Conservation (phyloP, 106 monocot species). For the Dendrobium huoshanense region DNA sequence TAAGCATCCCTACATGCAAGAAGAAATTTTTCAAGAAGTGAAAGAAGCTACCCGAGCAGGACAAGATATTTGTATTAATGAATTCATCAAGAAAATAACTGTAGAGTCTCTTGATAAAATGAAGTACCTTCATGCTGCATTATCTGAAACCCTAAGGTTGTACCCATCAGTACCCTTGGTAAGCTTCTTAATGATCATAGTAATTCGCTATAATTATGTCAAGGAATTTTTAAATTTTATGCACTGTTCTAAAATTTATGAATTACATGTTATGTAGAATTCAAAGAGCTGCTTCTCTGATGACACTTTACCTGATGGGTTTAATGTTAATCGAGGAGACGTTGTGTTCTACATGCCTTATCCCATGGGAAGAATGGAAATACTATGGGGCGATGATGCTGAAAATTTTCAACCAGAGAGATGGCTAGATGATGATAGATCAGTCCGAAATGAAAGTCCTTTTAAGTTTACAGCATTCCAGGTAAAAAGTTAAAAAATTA, state of each 20-base stretch:
- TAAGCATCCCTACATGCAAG: conserved; percentile 13
- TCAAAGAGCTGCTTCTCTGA: no score
- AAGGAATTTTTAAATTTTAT: no score
- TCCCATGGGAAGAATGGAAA: no score
- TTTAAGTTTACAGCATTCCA: not conserved
- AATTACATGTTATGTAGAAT: no score
- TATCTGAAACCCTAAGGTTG: conserved; percentile 14
- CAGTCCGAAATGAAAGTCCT: not conserved
- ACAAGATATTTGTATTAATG: not conserved
- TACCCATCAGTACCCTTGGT: conserved; percentile 6
- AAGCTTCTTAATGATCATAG: not conserved
- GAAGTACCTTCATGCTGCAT: conserved; percentile 17
- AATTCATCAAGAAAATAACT: not conserved
- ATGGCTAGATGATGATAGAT: not conserved
- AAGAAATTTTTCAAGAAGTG: conserved; percentile 11
- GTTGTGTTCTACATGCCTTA: no score
- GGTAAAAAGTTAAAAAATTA: not conserved
- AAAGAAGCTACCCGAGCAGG: not conserved
- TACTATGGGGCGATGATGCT: no score
- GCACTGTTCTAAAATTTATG: no score
- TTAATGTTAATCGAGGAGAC: no score
- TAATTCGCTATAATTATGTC: no score
- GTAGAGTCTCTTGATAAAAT: conserved; percentile 10
- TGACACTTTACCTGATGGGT: no score
- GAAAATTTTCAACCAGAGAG: conserved; percentile 6